A percentile compares a stretch with the other conserved stretches of the same genome.
phyloP scores from a whole-genome alignment of 352 stramenopile species.

The Globisporangium radiosum region DNA sequence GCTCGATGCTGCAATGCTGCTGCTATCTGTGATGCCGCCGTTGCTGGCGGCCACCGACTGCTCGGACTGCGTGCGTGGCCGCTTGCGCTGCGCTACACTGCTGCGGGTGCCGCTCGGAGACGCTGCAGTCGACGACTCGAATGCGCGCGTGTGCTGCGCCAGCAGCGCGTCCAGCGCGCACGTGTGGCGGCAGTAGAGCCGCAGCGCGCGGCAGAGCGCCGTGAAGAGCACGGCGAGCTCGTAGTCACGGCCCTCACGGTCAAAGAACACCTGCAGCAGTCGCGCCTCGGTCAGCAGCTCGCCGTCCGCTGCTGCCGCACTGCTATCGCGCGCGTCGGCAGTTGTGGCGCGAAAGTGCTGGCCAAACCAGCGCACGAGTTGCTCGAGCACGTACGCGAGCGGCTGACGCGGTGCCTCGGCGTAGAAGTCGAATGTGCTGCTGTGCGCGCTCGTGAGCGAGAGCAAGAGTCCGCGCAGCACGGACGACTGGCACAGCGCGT shows the following conservation, averaged over 20 bases:
- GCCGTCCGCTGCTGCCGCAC: slow-evolving; percentile 4
- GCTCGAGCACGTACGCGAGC: slow-evolving; percentile 47
- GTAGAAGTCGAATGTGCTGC: slow-evolving; percentile 36
- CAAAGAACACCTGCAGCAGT: slow-evolving; percentile 49
- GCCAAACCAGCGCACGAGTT: slow-evolving; percentile 66
- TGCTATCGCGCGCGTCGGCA: background rate
- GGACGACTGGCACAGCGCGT: slow-evolving; percentile 27
- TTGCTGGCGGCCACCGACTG: slow-evolving; percentile 3
- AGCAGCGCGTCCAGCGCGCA: slow-evolving; percentile 44
- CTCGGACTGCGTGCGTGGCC: background rate
- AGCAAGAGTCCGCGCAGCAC: slow-evolving; percentile 51
- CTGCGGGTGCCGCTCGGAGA: background rate
- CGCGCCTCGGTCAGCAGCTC: slow-evolving; percentile 36
- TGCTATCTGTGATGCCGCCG: background rate
- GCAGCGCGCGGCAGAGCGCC: slow-evolving; percentile 42
- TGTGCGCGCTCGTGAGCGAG: slow-evolving; percentile 38
- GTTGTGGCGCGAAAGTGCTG: slow-evolving; percentile 28
- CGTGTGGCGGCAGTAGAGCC: slow-evolving; percentile 47
- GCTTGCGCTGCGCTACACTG: slow-evolving; percentile 7
- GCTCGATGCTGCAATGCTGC: slow-evolving; percentile 3
- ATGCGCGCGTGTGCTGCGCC: slow-evolving; percentile 35
- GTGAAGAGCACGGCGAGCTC: slow-evolving; percentile 66
- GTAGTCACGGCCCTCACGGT: slow-evolving; percentile 27
- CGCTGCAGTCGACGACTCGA: slow-evolving; percentile 19
- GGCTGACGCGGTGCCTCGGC: slow-evolving; percentile 24